Base-by-base conservation (phyloP, 2,329 filamentous ascomycete genomes). In the Trichophyton equinum region DNA sequence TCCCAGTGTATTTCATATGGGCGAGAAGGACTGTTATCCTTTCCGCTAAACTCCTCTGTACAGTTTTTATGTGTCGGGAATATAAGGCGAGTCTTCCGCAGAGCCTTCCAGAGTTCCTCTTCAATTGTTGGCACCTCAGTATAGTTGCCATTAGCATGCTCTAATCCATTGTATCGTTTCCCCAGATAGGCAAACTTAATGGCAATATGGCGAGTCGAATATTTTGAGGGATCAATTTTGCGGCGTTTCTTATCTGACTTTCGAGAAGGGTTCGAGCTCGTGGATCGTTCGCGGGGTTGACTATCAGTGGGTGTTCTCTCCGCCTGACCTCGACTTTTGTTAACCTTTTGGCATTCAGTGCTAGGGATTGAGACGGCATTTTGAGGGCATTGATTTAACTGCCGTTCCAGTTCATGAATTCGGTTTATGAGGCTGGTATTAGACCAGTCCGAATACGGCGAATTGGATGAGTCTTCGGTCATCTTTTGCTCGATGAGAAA, bases 111-210 rank as follows among this genome's bases (percentile, higher is more conserved):
- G 57, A 99, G 72, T 74, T 91, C 88, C 74, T 96, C 91, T 74
- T 99, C 94, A 64, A 99, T 88, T 0, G 91, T 91, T 4, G 92
- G 85, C 64, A 89, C 73, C 2, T 83, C 83, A 4, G 84, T 87
- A 0, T 73, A 76, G 63, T 87, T 87, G 66, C 84, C 84, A 62
- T 82, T 81, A 69, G 92, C 86, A 73, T 92, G 89, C 77, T 99
- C 94, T 72, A 91, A 95, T 0, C 94, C 94, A 73, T 94, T 92
- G 74, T 97, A 99, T 60, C 84, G 82, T 71, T 89, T 88, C 55
- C 94, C 94, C 40, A 97, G 77, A 72, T 99, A 99, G 44, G 94
- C 91, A 64, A 99, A 85, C 73, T 96, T 97, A 62, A 99, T 78
- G 6, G 92, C 94, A 64, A 99, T 88, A 63, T 87, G 84, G 55